phyloP scores from a whole-genome alignment of 1,284 basidiomycete species.

The Puccinia horiana region DNA sequence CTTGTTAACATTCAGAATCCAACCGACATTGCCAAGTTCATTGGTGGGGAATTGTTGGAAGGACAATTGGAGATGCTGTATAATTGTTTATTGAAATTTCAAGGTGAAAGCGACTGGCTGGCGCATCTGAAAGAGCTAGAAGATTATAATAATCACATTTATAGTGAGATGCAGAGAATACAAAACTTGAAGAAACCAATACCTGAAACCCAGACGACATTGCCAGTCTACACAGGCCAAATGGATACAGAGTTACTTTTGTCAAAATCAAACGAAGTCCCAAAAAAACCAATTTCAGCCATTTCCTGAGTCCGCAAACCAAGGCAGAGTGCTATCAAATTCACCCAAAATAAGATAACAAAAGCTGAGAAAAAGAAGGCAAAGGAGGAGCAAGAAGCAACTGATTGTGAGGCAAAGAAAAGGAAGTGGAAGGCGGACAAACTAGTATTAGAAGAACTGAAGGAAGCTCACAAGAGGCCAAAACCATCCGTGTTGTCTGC shows the following conservation, averaged over 20 bases:
- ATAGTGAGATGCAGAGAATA: not conserved
- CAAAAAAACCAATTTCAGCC: not conserved
- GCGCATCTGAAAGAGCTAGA: not conserved
- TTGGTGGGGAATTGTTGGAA: not conserved
- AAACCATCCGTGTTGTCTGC: not conserved
- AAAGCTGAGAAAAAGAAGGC: not conserved
- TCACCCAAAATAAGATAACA: not conserved
- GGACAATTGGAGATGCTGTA: not conserved
- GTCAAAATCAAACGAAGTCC: not conserved
- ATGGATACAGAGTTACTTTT: not conserved
- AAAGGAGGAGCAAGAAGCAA: not conserved
- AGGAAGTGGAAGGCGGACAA: not conserved
- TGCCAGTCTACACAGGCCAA: not conserved
- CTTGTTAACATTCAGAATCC: not conserved
- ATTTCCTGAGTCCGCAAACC: not conserved
- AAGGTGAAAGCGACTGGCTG: not conserved
- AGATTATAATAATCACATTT: not conserved
- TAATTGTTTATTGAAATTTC: not conserved
- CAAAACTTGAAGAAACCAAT: conserved; percentile 2
- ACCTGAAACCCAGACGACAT: not conserved
- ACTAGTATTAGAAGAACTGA: not conserved
- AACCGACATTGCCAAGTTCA: not conserved
- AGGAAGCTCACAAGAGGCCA: not conserved
- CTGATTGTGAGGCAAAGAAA: no score
- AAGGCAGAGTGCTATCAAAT: not conserved